Evolutionary conservation across 192 early-diverging fungal genomes (phyloP), one percentile per base, ranked within the genome.

Genomic region (Backusella psychrophila): DNA sequence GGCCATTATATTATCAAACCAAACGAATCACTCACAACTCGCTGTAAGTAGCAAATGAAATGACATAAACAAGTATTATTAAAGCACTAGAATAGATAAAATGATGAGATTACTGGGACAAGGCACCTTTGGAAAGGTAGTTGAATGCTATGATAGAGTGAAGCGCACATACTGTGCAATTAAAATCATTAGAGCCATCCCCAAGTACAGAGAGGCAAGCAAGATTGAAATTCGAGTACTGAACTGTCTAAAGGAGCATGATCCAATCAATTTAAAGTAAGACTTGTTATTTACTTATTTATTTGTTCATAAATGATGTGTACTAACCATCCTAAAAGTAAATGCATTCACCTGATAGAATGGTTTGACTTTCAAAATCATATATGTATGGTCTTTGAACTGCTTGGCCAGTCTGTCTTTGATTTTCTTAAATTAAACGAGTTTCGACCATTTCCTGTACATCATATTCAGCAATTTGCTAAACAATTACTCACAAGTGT

Each of bases 301-400:
- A 44, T 15, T 73, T 44, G 38, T 11, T 39, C 33, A 33, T 33
- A 33, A 52, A 31, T 56, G 6, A 69, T 21, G 36, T 42, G 41
- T 41, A 59, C 23, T 42, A 35, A 59, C n/a, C 8, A 19, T 9
- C 17, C 44, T 21, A 29, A 53, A 56, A 94, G 94, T 81, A 92
- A 92, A 82, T 99, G 98, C 83, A 93, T 99, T 73, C 96, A 96
- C 73, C 82, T 99, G 67, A 79, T 90, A 41, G 90, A 93, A 75
- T 88, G 83, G 66, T 98, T 99, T 87, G 95, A 97, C 81, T 90
- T 94, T 81, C 90, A 90, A 53, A 95, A 95, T 77, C 98, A 99
- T 87, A 93, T 94, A 6, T 99, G 98, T 88, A 99, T 99, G 96
- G 96, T 98, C 39, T 99, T 99, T 89, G 95, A 96, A 44, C 88